Evolutionary conservation across 1,284 basidiomycete species (phyloP), one percentile per base, ranked within the genome.

Genomic region (Laetiporus sulphureus): DNA sequence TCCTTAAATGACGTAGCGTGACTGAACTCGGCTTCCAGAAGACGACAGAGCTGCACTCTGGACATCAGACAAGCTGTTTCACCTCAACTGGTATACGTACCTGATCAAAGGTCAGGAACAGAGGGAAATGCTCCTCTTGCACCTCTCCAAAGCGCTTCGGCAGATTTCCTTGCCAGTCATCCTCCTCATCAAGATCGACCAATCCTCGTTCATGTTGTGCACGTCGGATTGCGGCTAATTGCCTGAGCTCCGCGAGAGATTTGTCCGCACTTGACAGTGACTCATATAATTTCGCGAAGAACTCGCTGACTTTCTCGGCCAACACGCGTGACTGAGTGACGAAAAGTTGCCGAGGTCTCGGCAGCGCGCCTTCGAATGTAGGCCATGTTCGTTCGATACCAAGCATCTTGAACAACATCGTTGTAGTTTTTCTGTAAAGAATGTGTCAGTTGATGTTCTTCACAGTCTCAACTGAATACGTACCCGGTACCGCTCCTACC

Each of bases 401-500:
- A 4, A 85, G 63, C 72, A 85, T 85, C 60, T 83, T 83, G 66
- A 79, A 82, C 0, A 84, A 60, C 72, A 85, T 82, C 0, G 80
- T 83, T 0, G 82, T 84, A 0, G 82, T 87, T 70, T 87, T 85
- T 4, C 81, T 83, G 50, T 27, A n/a, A 37, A 1, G 15, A 13
- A 19, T 11, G 32, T n/a, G 44, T 39, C 50, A 37, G 25, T 27
- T 18, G 15, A 41, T 13, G 40, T 13, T 30, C 2, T 38, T 23
- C 20, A 16, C 20, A 19, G 10, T 36, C 24, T 11, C 24, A 20
- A 8, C 40, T 32, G n/a, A 20, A 20, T 18, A 41, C 64, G 15
- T 56, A 82, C 80, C 83, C 81, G 0, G 83, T 86, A 2, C 83
- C 83, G 49, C 82, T 84, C 27, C 83, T 66, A 0, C 83, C 83